Evolutionary conservation across 192 early-diverging fungal genomes (phyloP), one percentile per base, ranked within the genome.

Genomic region (Gryganskiella cystojenkinii): DNA sequence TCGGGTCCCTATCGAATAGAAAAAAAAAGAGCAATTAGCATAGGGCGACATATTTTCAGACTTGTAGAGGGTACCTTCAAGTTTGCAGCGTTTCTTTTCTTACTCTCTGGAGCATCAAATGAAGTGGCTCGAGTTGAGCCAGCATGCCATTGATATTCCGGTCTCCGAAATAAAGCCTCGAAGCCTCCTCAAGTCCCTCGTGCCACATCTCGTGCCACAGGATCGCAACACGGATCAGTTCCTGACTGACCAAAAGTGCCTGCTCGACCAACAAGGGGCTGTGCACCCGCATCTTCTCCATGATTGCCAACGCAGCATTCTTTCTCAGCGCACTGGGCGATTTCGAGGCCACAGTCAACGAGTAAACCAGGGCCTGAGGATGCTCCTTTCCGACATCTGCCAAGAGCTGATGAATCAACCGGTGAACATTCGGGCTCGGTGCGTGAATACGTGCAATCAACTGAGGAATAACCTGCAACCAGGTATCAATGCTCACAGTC

Each of bases 161-260:
- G 11, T 88, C 83, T 17, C 88, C 88, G 67, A 91, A 96, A 56
- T 95, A 96, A 10, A 91, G 68, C 33, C 90, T 75, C 6, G 92
- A 93, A 0, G 95, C 96, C 46, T 95, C 93, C 54, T 96, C 95
- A 5, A 99, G 71, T 3, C 92, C 95, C 60, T 98, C 95, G 52
- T 94, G 91, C 98, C 98, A 99, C 93, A 96, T 93, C 81, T 99
- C 98, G 40, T 96, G 93, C 92, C 96, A 96, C 42, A 97, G 72
- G 63, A 98, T 93, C 6, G 98, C 95, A 10, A 97, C 93, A n/a
- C 97, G 90, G 70, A 99, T 97, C 25, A 99, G 88, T 71, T 99
- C 98, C 72, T 96, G 92, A 74, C 93, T 95, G 35, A 99, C 97
- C 25, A 99, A 78, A 8, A 97, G 80, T 9, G 96, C 97, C 85